Conservation (phyloP, 2,329 filamentous ascomycete species). For the Parastagonospora nodorum region DNA sequence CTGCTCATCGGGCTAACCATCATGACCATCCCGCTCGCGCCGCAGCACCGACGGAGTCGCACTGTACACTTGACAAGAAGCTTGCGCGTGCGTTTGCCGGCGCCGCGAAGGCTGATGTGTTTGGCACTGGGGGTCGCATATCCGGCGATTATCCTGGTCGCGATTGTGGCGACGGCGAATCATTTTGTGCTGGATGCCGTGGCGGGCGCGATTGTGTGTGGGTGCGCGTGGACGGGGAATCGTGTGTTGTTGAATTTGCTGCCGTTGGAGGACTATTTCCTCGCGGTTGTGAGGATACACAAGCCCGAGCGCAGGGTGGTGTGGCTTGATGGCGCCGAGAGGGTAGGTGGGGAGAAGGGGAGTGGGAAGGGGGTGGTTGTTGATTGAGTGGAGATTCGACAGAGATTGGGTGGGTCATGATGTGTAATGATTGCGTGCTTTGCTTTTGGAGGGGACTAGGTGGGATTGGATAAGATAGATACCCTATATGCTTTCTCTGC, state of each 20-base stretch:
- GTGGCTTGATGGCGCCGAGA: constrained; percentile 19
- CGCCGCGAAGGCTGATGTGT: constrained; percentile 58
- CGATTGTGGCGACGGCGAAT: constrained; percentile 74
- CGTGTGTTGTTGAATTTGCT: constrained; percentile 65
- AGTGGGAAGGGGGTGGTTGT: constrained; percentile 22
- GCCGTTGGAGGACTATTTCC: constrained; percentile 70
- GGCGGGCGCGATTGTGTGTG: constrained; percentile 69
- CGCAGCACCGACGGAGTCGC: constrained; percentile 56
- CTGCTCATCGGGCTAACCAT: constrained; percentile 74
- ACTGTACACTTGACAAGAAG: constrained; percentile 29
- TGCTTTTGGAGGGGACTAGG: too few relatives aligned
- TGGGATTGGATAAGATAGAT: too few relatives aligned
- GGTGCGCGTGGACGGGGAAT: constrained; percentile 65
- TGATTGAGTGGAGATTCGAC: constrained; percentile 5
- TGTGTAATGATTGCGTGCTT: too few relatives aligned
- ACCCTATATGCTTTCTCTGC: too few relatives aligned
- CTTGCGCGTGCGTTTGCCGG: constrained; percentile 48
- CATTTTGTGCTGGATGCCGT: constrained; percentile 75
- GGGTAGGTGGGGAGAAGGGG: constrained; percentile 8
- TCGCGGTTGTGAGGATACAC: constrained; percentile 66
- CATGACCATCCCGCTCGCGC: constrained; percentile 66
- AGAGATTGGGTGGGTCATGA: neutral
- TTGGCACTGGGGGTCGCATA: constrained; percentile 64
- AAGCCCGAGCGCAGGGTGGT: constrained; percentile 56
- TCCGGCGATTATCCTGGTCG: constrained; percentile 67